Evolutionary conservation across 2,329 filamentous ascomycete genomes (phyloP).

Genomic region (Alternaria solani): DNA sequence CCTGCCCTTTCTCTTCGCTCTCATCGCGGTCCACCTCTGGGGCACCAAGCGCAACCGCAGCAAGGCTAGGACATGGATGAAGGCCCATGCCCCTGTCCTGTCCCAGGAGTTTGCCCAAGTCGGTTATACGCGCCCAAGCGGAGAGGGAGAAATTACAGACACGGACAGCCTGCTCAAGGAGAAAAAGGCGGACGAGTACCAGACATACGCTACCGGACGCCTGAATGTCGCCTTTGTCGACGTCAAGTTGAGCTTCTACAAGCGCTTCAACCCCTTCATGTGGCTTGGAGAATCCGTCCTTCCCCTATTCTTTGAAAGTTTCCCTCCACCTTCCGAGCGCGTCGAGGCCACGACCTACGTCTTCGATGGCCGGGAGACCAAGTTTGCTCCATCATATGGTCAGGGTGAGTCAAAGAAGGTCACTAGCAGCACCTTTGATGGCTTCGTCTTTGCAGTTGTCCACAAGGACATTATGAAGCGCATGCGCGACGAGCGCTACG

Average conservation of each 20-base stretch:
- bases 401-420: slow-evolving; percentile 69
- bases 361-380: slow-evolving; percentile 89
- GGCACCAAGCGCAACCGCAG: slow-evolving; percentile 80
- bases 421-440: slow-evolving; percentile 74
- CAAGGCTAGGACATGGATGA: slow-evolving; percentile 82
- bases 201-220: slow-evolving; percentile 87
- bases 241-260: slow-evolving; percentile 79
- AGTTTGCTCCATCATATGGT: slow-evolving; percentile 73
- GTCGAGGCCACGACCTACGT: slow-evolving; percentile 82
- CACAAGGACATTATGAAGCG: slow-evolving; percentile 94
- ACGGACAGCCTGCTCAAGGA: slow-evolving; percentile 76
- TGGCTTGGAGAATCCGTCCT: slow-evolving; percentile 72
- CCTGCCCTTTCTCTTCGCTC: slow-evolving; percentile 74
- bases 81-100: slow-evolving; percentile 74
- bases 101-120: slow-evolving; percentile 85
- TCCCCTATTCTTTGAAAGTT: slow-evolving; percentile 81
- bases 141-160: slow-evolving; percentile 50
- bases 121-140: slow-evolving; percentile 67
- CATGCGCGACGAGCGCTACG: slow-evolving; percentile 91
- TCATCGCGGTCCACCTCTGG: slow-evolving; percentile 81
- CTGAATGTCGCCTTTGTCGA: slow-evolving; percentile 94
- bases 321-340: slow-evolving; percentile 73
- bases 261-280: slow-evolving; percentile 83
- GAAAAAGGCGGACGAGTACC: slow-evolving; percentile 85
- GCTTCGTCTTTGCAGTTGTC: slow-evolving; percentile 93